Percentiles rank a stretch among this genome's conserved stretches.
phyloP scores from a whole-genome alignment of 345 rosid genomes.

The Salix purpurea region DNA sequence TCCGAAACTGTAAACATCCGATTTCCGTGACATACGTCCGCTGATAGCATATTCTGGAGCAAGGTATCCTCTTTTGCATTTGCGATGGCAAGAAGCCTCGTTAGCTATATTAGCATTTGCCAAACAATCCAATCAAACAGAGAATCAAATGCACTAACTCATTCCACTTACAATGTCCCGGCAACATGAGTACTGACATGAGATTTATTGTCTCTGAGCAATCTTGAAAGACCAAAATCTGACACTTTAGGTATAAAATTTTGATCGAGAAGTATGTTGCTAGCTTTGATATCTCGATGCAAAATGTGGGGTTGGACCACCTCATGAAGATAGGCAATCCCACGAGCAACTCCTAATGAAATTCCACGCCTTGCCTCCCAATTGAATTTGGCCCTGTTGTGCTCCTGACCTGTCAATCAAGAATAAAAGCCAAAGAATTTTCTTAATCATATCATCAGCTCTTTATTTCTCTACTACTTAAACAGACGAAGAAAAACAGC shows the following conservation, averaged over 20 bases:
- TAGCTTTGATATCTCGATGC: slow-evolving; percentile 61
- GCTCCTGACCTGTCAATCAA: slow-evolving; percentile 39
- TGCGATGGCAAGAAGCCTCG: slow-evolving; percentile 9
- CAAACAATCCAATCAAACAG: neutral
- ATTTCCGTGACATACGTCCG: slow-evolving; percentile 46
- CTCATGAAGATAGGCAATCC: slow-evolving; percentile 53
- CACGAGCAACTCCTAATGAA: slow-evolving; percentile 49
- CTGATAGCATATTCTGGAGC: slow-evolving; percentile 56
- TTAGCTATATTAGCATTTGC: slow-evolving; percentile 3
- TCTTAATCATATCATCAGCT: neutral
- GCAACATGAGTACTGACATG: slow-evolving; percentile 62
- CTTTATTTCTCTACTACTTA: too few relatives aligned
- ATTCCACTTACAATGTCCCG: slow-evolving; percentile 45
- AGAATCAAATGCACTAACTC: neutral
- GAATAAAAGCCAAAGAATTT: slow-evolving; percentile 6
- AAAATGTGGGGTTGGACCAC: slow-evolving; percentile 45
- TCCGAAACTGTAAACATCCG: slow-evolving; percentile 60
- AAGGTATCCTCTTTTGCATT: slow-evolving; percentile 46
- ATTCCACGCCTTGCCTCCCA: slow-evolving; percentile 46
- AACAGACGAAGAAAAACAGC: too few relatives aligned
- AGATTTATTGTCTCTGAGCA: slow-evolving; percentile 33
- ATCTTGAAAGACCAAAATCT: slow-evolving; percentile 60
- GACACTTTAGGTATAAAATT: slow-evolving; percentile 50
- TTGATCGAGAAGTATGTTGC: slow-evolving; percentile 52
- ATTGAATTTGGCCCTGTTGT: slow-evolving; percentile 38